Evolutionary conservation across 1,284 basidiomycete genomes (phyloP).

Genomic region (Schizopora paradoxa): DNA sequence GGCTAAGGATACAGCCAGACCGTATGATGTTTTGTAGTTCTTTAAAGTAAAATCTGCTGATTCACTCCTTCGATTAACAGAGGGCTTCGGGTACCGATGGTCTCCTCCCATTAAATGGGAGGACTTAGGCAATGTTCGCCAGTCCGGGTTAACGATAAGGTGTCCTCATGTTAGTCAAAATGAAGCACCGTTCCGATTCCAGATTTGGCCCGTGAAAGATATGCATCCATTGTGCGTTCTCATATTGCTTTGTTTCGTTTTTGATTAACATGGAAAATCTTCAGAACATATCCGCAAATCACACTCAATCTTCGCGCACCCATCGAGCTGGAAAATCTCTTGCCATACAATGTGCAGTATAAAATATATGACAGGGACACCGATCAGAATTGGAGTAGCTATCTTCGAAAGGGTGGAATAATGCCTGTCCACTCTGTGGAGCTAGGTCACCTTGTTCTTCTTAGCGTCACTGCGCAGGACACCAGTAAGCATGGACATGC

Average conservation of each 20-base stretch:
- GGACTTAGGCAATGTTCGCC: conserved; percentile 49
- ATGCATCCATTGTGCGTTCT: conserved; percentile 47
- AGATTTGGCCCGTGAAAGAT: conserved; percentile 79
- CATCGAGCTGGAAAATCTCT: conserved; percentile 92
- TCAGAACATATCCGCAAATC: conserved; percentile 80
- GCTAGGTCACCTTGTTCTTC: conserved; percentile 86
- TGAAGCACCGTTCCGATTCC: conserved; percentile 95
- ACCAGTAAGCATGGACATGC: conserved; percentile 51
- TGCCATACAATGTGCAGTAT: conserved; percentile 96
- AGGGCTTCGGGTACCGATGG: conserved; percentile 95
- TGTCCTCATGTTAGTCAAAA: conserved; percentile 80
- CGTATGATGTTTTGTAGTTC: conserved; percentile 46
- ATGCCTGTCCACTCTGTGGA: conserved; percentile 98
- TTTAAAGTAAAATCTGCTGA: conserved; percentile 9
- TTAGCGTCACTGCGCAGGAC: conserved; percentile 89
- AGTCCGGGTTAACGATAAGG: conserved; percentile 74
- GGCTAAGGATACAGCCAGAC: conserved; percentile 88
- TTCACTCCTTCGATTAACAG: conserved; percentile 34
- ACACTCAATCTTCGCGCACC: conserved; percentile 89
- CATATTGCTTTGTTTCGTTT: neutral
- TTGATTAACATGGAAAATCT: conserved; percentile 4
- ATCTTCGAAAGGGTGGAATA: conserved; percentile 87
- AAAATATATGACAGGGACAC: conserved; percentile 95
- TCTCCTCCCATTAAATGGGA: conserved; percentile 89
- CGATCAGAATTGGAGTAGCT: conserved; percentile 89